A percentile compares a stretch with the other conserved stretches of the same genome.
These are phyloP conservation scores for Entonaema liquescens DNA, from an alignment of 495 filamentous ascomycete genomes.

Conservation along the genomic window DNA sequence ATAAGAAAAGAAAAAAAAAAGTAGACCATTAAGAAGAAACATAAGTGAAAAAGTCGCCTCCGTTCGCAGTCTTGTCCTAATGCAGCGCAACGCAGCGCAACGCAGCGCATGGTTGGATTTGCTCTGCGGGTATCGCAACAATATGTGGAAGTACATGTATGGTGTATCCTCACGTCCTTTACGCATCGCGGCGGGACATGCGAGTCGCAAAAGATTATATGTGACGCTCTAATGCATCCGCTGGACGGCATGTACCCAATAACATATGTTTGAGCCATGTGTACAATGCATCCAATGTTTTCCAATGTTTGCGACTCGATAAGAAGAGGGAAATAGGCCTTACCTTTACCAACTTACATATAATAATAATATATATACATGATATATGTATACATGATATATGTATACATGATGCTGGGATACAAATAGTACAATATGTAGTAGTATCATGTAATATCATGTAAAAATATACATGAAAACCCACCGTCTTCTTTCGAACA, in stretches of 20 bases:
- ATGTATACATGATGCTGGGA: too few relatives aligned
- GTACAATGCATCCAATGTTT: conserved; percentile 3
- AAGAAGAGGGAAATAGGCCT: background rate
- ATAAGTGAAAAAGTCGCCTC: background rate
- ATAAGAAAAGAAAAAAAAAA: too few relatives aligned
- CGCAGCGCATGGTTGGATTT: conserved; percentile 35
- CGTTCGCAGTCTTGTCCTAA: conserved; percentile 31
- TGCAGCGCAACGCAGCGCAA: conserved; percentile 13
- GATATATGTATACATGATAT: too few relatives aligned
- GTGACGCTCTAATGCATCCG: conserved; percentile 25
- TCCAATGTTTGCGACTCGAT: conserved; percentile 30
- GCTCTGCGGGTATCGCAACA: conserved; percentile 34
- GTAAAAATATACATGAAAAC: conserved; percentile 6
- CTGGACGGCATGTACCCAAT: conserved; percentile 13
- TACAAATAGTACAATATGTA: background rate
- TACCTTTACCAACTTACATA: background rate
- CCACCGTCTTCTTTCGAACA: background rate
- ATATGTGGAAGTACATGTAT: conserved; percentile 31
- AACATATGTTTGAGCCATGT: background rate
- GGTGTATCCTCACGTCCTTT: conserved; percentile 21
- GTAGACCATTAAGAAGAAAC: background rate
- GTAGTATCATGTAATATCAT: background rate
- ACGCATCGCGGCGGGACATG: conserved; percentile 16
- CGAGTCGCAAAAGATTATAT: conserved; percentile 32
- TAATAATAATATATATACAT: background rate